Percentiles rank a stretch among this genome's conserved stretches.
Evolutionary conservation across 2,329 filamentous ascomycete species (phyloP).

Genomic region (Cryphonectria carpinicola): DNA sequence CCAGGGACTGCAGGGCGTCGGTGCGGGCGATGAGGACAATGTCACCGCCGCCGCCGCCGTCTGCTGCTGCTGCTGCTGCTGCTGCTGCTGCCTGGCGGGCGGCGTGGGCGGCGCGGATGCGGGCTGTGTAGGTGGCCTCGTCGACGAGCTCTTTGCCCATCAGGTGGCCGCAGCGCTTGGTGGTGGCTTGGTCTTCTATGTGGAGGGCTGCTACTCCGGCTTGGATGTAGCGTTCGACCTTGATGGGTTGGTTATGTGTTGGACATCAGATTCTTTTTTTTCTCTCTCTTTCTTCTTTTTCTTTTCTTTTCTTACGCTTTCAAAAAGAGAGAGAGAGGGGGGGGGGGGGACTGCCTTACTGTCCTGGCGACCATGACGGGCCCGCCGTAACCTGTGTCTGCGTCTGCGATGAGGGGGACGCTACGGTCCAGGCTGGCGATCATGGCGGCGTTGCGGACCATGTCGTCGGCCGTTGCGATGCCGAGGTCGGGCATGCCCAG

Average conservation of each 20-base stretch:
- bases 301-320: too few relatives aligned
- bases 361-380: constrained; percentile 58
- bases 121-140: constrained; percentile 52
- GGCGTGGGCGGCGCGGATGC: constrained; percentile 59
- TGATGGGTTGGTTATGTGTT: too few relatives aligned
- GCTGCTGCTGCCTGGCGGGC: constrained; percentile 45
- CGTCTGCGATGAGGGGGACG: constrained; percentile 60
- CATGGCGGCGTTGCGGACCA: constrained; percentile 66
- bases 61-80: constrained; percentile 32
- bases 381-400: constrained; percentile 60
- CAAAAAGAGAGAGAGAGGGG: not conserved
- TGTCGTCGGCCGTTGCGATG: constrained; percentile 64
- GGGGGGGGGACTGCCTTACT: constrained; percentile 17
- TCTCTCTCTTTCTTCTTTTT: too few relatives aligned
- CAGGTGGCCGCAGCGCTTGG: constrained; percentile 69
- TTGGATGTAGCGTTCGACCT: constrained; percentile 50
- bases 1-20: constrained; percentile 60
- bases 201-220: constrained; percentile 63
- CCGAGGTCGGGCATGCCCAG: constrained; percentile 66
- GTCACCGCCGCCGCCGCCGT: constrained; percentile 55
- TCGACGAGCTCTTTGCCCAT: constrained; percentile 63
- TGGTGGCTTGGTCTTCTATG: constrained; percentile 66
- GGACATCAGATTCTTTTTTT: too few relatives aligned
- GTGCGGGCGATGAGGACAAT: constrained; percentile 69
- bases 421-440: constrained; percentile 61